A percentile compares a stretch with the other conserved stretches of the same genome.
Conservation (phyloP, 139 green algal genomes). For the Chlamydomonas schloesseri region DNA sequence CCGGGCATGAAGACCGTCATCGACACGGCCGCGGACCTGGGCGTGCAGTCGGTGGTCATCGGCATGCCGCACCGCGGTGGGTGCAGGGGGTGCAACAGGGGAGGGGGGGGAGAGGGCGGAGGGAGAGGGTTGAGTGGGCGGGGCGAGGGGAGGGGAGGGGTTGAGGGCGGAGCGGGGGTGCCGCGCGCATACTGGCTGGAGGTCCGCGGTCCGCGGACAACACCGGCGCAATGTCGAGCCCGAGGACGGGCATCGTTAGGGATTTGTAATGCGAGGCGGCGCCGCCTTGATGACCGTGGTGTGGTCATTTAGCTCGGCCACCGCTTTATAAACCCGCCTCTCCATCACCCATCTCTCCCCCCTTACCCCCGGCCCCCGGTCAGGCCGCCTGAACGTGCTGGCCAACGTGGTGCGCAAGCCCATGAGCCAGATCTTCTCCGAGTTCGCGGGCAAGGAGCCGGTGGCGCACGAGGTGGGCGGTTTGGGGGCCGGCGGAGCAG, state of each 20-base stretch:
- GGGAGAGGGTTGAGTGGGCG: no score
- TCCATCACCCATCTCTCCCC: no score
- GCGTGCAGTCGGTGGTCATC: conserved; percentile 89
- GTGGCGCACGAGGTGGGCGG: conserved; percentile 18
- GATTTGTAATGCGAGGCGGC: no score
- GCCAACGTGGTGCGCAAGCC: conserved; percentile 99
- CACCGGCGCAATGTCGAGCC: no score
- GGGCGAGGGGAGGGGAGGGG: not conserved
- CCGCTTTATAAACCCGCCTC: no score
- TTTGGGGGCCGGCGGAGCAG: not conserved
- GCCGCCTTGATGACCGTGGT: no score
- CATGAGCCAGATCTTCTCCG: conserved; percentile 95
- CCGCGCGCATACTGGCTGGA: no score
- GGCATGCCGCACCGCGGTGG: conserved; percentile 92
- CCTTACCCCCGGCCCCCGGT: not conserved
- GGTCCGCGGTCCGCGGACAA: no score
- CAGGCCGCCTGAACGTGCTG: conserved; percentile 96
- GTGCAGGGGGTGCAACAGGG: not conserved
- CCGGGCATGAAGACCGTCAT: conserved; percentile 97
- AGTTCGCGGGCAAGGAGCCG: conserved; percentile 91
- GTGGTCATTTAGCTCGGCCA: no score
- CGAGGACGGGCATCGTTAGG: no score
- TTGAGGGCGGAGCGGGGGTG: no score
- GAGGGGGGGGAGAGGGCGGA: not conserved
- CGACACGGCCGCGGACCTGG: conserved; percentile 90